These are phyloP conservation scores for Arabis alpina DNA, from an alignment of 345 rosid species.

Conservation along the genomic window DNA sequence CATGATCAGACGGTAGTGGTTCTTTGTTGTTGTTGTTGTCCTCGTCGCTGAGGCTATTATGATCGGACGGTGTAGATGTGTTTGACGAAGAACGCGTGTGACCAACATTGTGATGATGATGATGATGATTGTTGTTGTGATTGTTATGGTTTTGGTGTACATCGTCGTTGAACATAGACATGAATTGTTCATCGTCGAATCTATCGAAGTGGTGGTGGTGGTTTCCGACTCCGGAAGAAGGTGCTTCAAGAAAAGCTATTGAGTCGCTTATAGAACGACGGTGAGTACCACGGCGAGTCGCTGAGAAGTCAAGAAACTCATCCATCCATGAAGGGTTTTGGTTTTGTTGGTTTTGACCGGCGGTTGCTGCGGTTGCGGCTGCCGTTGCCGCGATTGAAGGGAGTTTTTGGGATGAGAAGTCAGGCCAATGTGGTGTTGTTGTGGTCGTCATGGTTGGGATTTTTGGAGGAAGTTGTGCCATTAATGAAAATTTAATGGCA, in stretches of 20 bases:
- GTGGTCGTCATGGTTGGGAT: constrained; percentile 51
- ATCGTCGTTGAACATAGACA: constrained; percentile 83
- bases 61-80: constrained; percentile 79
- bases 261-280: constrained; percentile 89
- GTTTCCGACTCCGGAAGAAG: constrained; percentile 35
- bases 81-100: constrained; percentile 64
- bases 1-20: constrained; percentile 40
- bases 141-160: constrained; percentile 36
- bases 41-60: constrained; percentile 65
- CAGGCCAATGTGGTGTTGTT: constrained; percentile 57
- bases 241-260: constrained; percentile 68
- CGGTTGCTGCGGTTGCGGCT: constrained; percentile 29
- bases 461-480: constrained; percentile 73
- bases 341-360: constrained; percentile 37
- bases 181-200: constrained; percentile 83
- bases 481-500: constrained; percentile 27
- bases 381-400: constrained; percentile 43
- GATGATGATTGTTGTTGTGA: constrained; percentile 1
- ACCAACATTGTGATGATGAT: constrained; percentile 43
- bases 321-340: constrained; percentile 70
- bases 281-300: constrained; percentile 69
- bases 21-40: constrained; percentile 54
- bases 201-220: constrained; percentile 59
- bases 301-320: constrained; percentile 87
- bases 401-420: constrained; percentile 54